Percentiles rank a stretch among this genome's conserved stretches.
phyloP scores from a whole-genome alignment of 2,329 filamentous ascomycete genomes.

The Trichoderma sp. region DNA sequence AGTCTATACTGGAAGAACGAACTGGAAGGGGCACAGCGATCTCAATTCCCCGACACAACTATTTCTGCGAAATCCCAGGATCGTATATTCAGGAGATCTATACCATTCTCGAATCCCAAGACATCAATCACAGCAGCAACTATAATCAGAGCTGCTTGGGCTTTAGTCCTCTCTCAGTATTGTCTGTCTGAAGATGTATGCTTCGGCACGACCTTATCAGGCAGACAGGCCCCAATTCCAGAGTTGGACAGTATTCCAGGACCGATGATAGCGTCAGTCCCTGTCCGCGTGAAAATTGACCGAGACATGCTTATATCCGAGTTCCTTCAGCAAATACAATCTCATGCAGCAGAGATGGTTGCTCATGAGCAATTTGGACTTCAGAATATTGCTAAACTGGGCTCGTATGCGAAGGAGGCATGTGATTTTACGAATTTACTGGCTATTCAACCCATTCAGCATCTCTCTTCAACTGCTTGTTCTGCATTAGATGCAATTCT shows the following conservation, averaged over 20 bases:
- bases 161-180: constrained; percentile 26
- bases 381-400: constrained; percentile 36
- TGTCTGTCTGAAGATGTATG: constrained; percentile 24
- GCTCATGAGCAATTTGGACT: constrained; percentile 37
- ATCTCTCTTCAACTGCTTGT: constrained; percentile 13
- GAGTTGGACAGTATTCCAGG: constrained; percentile 15
- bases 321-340: constrained; percentile 33
- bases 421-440: constrained; percentile 29
- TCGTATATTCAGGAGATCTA: constrained; percentile 10
- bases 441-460: constrained; percentile 27
- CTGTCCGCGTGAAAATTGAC: constrained; percentile 20
- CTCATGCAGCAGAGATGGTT: constrained; percentile 34
- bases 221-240: constrained; percentile 19
- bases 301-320: not conserved
- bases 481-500: constrained; percentile 9
- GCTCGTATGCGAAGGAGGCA: constrained; percentile 27
- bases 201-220: constrained; percentile 26
- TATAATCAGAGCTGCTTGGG: constrained; percentile 24
- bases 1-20: constrained; percentile 29
- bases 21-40: constrained; percentile 25
- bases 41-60: constrained; percentile 21
- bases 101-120: constrained; percentile 6
- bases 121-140: constrained; percentile 21
- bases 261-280: constrained; percentile 22
- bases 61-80: not conserved